These are phyloP conservation scores for Chytriomyces sp. DNA, from an alignment of 192 early-diverging fungal species.

Conservation along the genomic window DNA sequence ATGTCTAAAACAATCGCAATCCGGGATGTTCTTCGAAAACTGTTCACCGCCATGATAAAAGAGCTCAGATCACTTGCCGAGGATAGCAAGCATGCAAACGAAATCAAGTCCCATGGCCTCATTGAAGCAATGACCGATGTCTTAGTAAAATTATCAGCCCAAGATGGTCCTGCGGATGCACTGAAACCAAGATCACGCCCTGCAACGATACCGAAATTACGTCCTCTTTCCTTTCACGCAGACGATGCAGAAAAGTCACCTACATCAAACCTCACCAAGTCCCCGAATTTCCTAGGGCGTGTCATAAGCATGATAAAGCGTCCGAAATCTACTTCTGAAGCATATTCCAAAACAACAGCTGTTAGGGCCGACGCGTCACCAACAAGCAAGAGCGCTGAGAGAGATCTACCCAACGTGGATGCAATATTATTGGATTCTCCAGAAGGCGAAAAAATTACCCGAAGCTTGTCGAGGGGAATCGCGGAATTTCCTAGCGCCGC, in stretches of 20 bases:
- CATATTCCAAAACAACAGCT: background rate
- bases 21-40: background rate
- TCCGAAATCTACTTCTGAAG: background rate
- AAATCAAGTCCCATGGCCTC: background rate
- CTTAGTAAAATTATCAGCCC: background rate
- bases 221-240: background rate
- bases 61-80: background rate
- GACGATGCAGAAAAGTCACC: background rate
- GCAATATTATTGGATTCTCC: background rate
- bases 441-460: background rate
- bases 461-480: background rate
- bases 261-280: background rate
- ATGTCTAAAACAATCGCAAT: background rate
- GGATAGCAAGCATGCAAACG: background rate
- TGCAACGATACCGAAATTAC: background rate
- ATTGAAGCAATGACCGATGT: background rate
- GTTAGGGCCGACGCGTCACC: background rate
- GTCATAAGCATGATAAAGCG: constrained; percentile 10
- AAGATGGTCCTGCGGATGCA: background rate
- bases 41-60: background rate
- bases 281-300: background rate
- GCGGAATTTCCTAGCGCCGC: background rate
- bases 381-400: background rate
- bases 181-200: background rate
- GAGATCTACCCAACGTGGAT: background rate